Percentiles rank a stretch among this genome's conserved stretches.
These are phyloP conservation scores for Arabidopsis suecica DNA, from an alignment of 345 rosid genomes.

Conservation along the genomic window DNA sequence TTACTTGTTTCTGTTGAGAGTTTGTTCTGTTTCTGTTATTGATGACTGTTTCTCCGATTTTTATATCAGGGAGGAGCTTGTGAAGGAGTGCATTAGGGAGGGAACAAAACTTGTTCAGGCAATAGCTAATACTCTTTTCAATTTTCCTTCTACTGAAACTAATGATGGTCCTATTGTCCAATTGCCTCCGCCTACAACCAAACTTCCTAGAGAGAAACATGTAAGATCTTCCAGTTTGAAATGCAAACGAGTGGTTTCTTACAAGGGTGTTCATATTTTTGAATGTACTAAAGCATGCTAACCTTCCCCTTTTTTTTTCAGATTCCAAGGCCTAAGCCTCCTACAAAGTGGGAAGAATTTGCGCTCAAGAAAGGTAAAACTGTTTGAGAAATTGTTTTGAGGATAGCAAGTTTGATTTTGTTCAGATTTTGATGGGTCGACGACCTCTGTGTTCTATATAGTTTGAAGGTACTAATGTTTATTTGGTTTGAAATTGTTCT, in stretches of 20 bases:
- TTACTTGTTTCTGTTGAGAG: slow-evolving; percentile 17
- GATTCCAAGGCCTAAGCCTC: slow-evolving; percentile 50
- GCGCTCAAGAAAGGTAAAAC: slow-evolving; percentile 56
- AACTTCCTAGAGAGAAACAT: slow-evolving; percentile 87
- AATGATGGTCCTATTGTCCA: slow-evolving; percentile 77
- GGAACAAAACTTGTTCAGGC: slow-evolving; percentile 80
- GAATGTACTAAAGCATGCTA: slow-evolving; percentile 17
- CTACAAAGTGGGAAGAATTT: slow-evolving; percentile 50
- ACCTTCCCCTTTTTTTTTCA: slow-evolving; percentile 1
- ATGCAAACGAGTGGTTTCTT: background rate
- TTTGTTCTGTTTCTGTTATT: slow-evolving; percentile 10
- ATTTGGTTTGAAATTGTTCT: background rate
- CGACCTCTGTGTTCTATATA: background rate
- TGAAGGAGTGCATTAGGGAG: slow-evolving; percentile 59
- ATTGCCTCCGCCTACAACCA: slow-evolving; percentile 77
- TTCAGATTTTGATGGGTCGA: background rate
- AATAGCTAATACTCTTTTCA: slow-evolving; percentile 66
- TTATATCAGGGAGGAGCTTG: slow-evolving; percentile 67
- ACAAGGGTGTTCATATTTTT: background rate
- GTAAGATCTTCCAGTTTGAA: slow-evolving; percentile 46
- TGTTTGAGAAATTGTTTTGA: background rate
- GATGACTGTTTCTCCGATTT: background rate
- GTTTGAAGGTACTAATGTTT: slow-evolving; percentile 4
- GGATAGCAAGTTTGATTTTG: slow-evolving; percentile 20
- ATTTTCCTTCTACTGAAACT: slow-evolving; percentile 79